Evolutionary conservation across 306 rosid genomes (phyloP), one percentile per base, ranked within the genome.

Genomic region (Canavalia gladiata): DNA sequence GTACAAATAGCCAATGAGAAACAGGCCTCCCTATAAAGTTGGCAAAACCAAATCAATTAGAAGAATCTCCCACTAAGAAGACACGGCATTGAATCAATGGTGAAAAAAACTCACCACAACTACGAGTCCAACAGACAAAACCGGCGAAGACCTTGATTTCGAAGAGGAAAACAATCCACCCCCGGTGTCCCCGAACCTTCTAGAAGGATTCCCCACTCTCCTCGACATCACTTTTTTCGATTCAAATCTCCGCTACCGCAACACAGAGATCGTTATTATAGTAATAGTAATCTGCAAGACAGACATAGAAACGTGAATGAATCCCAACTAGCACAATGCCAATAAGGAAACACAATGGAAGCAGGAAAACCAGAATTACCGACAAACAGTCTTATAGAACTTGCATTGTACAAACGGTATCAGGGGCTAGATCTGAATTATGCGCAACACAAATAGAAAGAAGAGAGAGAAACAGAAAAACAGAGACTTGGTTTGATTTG

Each of bases 181-280:
- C 3, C 87, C 90, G 18, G 59, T 42, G 5, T 90, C 94, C 5
- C 91, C 94, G 12, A 87, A 76, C 68, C 97, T 81, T 67, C 94
- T 80, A 68, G 90, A 68, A 49, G 86, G 77, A 83, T 74, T 91
- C 33, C 28, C 87, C n/a, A 86, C 87, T 70, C 91, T 92, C 82
- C 94, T 83, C 76, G 89, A 86, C 97, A 92, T 91, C 34, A 50
- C 62, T 58, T 49, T 25, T 67, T 60, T 34, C 9, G 63, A 80
- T 57, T 71, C 42, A 37, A 47, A 11, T 60, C 41, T 46, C 42
- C 57, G 1, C 13, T 1, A 49, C 12, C 1, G 5, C 8, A 49
- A 1, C 12, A 8, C 2, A 6, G 6, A 4, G 47, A 43, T 37
- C 49, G 3, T 47, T 52, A n/a, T 31, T 55, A 31, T 29, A 43